These are phyloP conservation scores for Aspergillus affinis DNA, from an alignment of 495 filamentous ascomycete species.

Conservation along the genomic window DNA sequence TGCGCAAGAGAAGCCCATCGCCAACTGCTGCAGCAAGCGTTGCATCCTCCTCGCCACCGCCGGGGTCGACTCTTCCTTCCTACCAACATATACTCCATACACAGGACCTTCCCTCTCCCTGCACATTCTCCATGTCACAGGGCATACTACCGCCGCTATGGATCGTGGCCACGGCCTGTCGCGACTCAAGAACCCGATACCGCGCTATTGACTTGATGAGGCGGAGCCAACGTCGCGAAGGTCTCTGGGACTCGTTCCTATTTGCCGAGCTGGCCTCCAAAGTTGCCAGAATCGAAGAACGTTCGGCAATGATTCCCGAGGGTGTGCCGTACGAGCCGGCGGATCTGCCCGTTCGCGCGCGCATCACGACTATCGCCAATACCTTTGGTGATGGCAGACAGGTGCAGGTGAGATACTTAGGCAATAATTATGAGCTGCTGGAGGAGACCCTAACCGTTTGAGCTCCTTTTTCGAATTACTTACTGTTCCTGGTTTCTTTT, in stretches of 20 bases:
- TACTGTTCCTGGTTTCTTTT: no score
- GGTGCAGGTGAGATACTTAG: background rate
- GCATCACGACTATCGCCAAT: conserved; percentile 7
- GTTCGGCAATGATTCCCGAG: conserved; percentile 18
- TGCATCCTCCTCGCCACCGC: background rate
- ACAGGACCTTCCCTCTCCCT: background rate
- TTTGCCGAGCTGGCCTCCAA: conserved; percentile 51
- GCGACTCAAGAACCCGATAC: conserved; percentile 7
- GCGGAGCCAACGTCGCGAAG: conserved; percentile 40
- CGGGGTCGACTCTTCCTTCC: background rate
- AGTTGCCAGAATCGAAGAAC: conserved; percentile 54
- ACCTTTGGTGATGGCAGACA: background rate
- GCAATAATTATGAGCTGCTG: background rate
- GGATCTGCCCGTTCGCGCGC: conserved; percentile 13
- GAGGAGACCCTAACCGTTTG: background rate
- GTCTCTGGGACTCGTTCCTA: conserved; percentile 59
- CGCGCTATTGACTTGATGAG: conserved; percentile 8
- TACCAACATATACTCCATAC: background rate
- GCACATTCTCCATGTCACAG: conserved; percentile 2
- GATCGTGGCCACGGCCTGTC: conserved; percentile 10
- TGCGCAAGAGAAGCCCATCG: background rate
- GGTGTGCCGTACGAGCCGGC: conserved; percentile 10
- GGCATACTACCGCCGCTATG: conserved; percentile 9
- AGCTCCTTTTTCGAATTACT: background rate
- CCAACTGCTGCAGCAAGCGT: background rate